Conservation (phyloP, 2,329 filamentous ascomycete species). For the Claviceps sp. region DNA sequence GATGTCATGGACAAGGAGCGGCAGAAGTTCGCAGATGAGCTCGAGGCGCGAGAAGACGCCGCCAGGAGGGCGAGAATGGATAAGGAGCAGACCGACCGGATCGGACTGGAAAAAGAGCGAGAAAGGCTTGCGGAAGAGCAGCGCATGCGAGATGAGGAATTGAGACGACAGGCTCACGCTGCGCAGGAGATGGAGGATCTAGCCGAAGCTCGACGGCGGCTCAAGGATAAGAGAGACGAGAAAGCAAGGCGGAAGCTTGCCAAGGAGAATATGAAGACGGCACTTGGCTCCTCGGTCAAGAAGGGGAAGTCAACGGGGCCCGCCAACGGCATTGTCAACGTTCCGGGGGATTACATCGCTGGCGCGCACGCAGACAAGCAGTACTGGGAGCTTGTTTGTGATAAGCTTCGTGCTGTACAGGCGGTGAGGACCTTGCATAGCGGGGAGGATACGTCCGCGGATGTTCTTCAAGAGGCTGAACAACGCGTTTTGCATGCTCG, state of each 20-base stretch:
- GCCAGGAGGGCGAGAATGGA: conserved; percentile 45
- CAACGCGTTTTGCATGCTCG: conserved; percentile 17
- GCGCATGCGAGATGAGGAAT: conserved; percentile 24
- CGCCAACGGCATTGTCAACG: conserved; percentile 20
- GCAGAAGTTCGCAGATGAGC: conserved; percentile 69
- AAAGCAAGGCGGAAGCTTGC: conserved; percentile 24
- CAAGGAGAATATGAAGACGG: conserved; percentile 20
- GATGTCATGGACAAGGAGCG: conserved; percentile 61
- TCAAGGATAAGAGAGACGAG: conserved; percentile 28
- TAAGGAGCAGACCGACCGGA: conserved; percentile 21
- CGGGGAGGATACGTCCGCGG: conserved; percentile 10
- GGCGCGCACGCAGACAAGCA: conserved; percentile 17
- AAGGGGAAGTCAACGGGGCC: conserved; percentile 14
- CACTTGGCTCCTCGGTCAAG: conserved; percentile 4
- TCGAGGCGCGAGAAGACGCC: conserved; percentile 64
- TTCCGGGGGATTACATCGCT: conserved; percentile 23
- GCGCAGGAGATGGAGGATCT: conserved; percentile 26
- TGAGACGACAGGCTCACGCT: conserved; percentile 20
- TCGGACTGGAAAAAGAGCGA: conserved; percentile 24
- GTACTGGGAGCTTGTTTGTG: conserved; percentile 28
- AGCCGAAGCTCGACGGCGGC: conserved; percentile 21
- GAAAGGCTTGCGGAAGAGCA: conserved; percentile 23
- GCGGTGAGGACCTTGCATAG: conserved; percentile 19
- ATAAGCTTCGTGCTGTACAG: conserved; percentile 27
- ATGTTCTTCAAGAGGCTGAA: conserved; percentile 18